These are phyloP conservation scores for Lepiota brunneoincarnata DNA, from an alignment of 768 basidiomycete species.

Conservation along the genomic window DNA sequence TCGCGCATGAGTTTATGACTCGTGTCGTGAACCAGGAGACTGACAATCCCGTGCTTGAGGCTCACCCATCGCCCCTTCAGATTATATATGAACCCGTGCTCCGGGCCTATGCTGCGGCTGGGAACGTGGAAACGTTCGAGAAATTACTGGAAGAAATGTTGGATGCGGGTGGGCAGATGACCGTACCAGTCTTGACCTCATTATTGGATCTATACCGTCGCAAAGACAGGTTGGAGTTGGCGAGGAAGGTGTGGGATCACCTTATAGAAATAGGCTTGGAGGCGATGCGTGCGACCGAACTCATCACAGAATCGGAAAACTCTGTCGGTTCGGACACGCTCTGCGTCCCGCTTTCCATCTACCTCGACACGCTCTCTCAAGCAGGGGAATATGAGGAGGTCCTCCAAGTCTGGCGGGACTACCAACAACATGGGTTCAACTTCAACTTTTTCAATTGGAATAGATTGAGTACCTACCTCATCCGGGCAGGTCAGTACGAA, in stretches of 20 bases:
- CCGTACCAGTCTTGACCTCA: constrained; percentile 56
- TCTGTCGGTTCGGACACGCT: constrained; percentile 47
- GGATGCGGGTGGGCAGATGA: constrained; percentile 52
- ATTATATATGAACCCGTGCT: constrained; percentile 63
- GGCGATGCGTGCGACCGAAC: background rate
- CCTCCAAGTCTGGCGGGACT: constrained; percentile 61
- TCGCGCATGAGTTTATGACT: constrained; percentile 67
- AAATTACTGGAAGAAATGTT: constrained; percentile 52
- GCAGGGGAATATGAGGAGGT: constrained; percentile 62
- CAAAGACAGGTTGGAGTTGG: constrained; percentile 49
- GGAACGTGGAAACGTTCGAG: constrained; percentile 51
- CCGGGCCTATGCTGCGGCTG: constrained; percentile 40
- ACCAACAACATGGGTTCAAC: constrained; percentile 60
- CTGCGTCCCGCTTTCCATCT: constrained; percentile 76
- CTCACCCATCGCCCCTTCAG: constrained; percentile 18
- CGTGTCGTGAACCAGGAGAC: constrained; percentile 28
- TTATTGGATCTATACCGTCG: constrained; percentile 75
- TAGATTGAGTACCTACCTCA: constrained; percentile 68
- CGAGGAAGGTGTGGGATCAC: constrained; percentile 64
- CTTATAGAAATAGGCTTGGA: constrained; percentile 44
- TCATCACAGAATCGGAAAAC: background rate
- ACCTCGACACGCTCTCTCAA: constrained; percentile 70
- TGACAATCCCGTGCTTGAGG: constrained; percentile 28
- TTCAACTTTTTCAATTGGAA: constrained; percentile 95
- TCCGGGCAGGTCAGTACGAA: constrained; percentile 78